Conservation (phyloP, 768 basidiomycete genomes). For the Suillus subluteus region DNA sequence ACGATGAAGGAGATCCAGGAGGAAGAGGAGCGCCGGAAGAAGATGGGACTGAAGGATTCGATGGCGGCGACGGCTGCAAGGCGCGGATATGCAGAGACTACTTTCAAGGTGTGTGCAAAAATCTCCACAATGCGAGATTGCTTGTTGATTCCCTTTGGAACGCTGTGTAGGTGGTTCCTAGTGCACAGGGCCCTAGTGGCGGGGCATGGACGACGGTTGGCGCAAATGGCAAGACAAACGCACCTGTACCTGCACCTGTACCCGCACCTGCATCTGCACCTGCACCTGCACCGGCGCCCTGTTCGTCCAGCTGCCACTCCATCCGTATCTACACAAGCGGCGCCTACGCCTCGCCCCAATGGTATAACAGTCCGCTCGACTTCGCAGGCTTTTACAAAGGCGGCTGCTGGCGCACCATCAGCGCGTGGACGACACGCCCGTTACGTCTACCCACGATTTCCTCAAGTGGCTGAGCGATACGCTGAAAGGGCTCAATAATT, state of each 20-base stretch:
- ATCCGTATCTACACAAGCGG: slow-evolving; percentile 31
- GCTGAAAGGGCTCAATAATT: slow-evolving; percentile 68
- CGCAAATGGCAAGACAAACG: slow-evolving; percentile 61
- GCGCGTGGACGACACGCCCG: slow-evolving; percentile 65
- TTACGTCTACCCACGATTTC: slow-evolving; percentile 85
- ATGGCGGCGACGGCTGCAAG: slow-evolving; percentile 58
- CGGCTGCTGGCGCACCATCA: slow-evolving; percentile 29
- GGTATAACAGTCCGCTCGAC: slow-evolving; percentile 42
- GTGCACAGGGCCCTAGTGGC: slow-evolving; percentile 37
- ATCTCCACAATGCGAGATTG: not conserved
- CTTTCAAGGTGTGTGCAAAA: slow-evolving; percentile 59
- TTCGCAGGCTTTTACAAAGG: slow-evolving; percentile 37
- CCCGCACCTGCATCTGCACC: slow-evolving; percentile 19
- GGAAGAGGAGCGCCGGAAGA: slow-evolving; percentile 91
- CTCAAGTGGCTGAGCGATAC: slow-evolving; percentile 89
- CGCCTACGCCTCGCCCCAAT: slow-evolving; percentile 41
- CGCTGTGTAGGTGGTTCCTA: slow-evolving; percentile 34
- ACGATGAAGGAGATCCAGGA: slow-evolving; percentile 99
- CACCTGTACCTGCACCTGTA: slow-evolving; percentile 21
- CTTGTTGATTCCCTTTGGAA: slow-evolving; percentile 15
- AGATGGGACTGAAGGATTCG: slow-evolving; percentile 61
- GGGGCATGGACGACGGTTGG: slow-evolving; percentile 90
- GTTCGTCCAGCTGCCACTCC: slow-evolving; percentile 40
- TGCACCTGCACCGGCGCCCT: slow-evolving; percentile 19
- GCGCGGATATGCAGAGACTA: slow-evolving; percentile 79